Evolutionary conservation across 768 basidiomycete genomes (phyloP), one percentile per base, ranked within the genome.

Genomic region (Suillus tomentosus): DNA sequence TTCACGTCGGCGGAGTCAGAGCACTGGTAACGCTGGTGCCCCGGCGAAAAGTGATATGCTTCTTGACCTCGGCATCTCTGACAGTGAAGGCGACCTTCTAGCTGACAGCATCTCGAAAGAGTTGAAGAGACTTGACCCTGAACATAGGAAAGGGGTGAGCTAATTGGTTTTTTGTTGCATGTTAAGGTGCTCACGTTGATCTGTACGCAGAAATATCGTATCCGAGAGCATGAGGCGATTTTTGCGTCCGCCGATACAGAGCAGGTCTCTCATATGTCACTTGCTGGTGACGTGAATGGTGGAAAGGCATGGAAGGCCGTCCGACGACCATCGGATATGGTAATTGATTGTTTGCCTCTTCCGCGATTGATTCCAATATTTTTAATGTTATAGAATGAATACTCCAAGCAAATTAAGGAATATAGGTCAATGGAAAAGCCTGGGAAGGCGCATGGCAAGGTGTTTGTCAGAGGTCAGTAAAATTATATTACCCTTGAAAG

Each of bases 281-380:
- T 85, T 31, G 90, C 91, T 47, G 94, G 95, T 17, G 96, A 96
- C 74, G 81, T 96, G 34, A 88, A 95, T 71, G 77, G 80, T 31
- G 93, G 94, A 1, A 78, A 79, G 71, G 94, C 95, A 5, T 98
- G 96, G 96, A 85, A 89, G 72, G 83, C 88, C 15, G 89, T 98
- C 37, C 84, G 94, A 68, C 80, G 95, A 27, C 95, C 96, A 11
- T 96, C 95, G 2, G 95, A 99, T 72, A 96, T 98, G 91, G 96
- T 96, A 68, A 62, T 84, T 31, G 5, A 36, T 43, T 42, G 15
- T 34, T 62, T 22, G 10, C 19, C 61, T 31, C 36, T 39, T 11
- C 37, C 34, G 3, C 6, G 14, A 53, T 50, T 27, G 19, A 3
- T 47, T 14, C 65, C 63, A 62, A 63, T 37, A 55, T 60, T 58